These are phyloP conservation scores for Reutealis trisperma DNA, from an alignment of 345 rosid genomes.

Conservation along the genomic window DNA sequence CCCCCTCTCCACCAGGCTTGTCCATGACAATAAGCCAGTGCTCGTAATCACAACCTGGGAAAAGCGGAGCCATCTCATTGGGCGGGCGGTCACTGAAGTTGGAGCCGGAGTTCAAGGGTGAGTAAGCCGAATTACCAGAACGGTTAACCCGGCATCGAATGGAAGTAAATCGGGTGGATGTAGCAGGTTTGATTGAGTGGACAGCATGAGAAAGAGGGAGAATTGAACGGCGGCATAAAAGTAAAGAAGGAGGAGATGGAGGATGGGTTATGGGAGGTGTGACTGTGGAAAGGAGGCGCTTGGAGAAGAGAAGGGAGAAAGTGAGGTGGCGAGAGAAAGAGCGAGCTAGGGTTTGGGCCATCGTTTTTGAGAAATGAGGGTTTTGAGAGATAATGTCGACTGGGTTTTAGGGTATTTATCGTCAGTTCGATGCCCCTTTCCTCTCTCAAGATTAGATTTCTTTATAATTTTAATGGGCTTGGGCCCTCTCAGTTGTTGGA, in stretches of 20 bases:
- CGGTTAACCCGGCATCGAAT: conserved; percentile 77
- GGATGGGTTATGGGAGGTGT: conserved; percentile 28
- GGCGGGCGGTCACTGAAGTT: conserved; percentile 94
- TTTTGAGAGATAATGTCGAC: not conserved
- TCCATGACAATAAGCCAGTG: conserved; percentile 99
- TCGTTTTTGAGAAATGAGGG: conserved; percentile 11
- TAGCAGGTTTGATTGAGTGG: conserved; percentile 17
- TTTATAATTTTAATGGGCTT: too few relatives aligned
- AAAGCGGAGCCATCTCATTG: conserved; percentile 92
- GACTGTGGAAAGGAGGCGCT: conserved; percentile 34
- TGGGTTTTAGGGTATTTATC: too few relatives aligned
- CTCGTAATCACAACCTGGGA: conserved; percentile 90
- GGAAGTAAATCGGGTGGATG: conserved; percentile 43
- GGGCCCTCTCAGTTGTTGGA: too few relatives aligned
- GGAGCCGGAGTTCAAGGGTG: conserved; percentile 86
- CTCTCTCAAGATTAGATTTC: too few relatives aligned
- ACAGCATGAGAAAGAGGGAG: conserved; percentile 34
- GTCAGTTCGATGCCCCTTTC: too few relatives aligned
- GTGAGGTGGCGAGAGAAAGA: conserved; percentile 50
- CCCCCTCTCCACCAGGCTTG: conserved; percentile 86
- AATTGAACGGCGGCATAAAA: conserved; percentile 44
- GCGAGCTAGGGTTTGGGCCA: conserved; percentile 70
- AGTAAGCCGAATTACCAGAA: conserved; percentile 68
- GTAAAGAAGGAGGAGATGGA: conserved; percentile 42
- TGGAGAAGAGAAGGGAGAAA: conserved; percentile 31